Evolutionary conservation across 2,329 filamentous ascomycete genomes (phyloP), one percentile per base, ranked within the genome.

Genomic region (Knoxdaviesia capensis): DNA sequence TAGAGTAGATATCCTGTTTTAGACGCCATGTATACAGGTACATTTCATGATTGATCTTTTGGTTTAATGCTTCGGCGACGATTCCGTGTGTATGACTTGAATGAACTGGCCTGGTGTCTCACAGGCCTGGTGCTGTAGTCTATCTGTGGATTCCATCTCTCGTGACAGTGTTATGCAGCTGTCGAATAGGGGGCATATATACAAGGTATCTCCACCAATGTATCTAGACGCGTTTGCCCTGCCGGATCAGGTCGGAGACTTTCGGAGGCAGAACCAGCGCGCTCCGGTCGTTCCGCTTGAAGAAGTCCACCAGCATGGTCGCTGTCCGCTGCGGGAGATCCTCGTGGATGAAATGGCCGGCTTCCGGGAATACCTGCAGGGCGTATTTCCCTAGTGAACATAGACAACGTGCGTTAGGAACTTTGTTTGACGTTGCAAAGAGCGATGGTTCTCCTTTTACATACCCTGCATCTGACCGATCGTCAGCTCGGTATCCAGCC

Each of bases 271-370:
- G 63, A 1, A 96, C 80, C 45, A 98, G 57, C 7, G 78, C 71
- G 51, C 75, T 85, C 46, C 87, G 70, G 60, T 96, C 88, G 54
- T 98, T 98, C 42, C 90, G 69, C 49, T 78, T 80, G 54, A 90
- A 88, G 55, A 98, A 96, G 55, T 98, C 90, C 2, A 81, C 82
- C 41, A 96, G 63, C 6, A 85, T 71, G 50, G 80, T 68, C 1
- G 90, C 90, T 37, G 81, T 92, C 64, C 88, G 92, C 53, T 86
- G 81, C 0, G 90, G 87, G 40, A 88, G 71, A 56, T 98, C 90
- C 58, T 98, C 90, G 49, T 98, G 90, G 43, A 98, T 76, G 53
- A 98, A 98, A 57, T 98, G 90, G 0, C 90, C 90, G 1, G 90
- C 86, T 55, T 94, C 84, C 1, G 90, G 87, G 51, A 96, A 82